phyloP scores from a whole-genome alignment of 371 early-diverging fungal genomes.

The Mucor velutinosus region DNA sequence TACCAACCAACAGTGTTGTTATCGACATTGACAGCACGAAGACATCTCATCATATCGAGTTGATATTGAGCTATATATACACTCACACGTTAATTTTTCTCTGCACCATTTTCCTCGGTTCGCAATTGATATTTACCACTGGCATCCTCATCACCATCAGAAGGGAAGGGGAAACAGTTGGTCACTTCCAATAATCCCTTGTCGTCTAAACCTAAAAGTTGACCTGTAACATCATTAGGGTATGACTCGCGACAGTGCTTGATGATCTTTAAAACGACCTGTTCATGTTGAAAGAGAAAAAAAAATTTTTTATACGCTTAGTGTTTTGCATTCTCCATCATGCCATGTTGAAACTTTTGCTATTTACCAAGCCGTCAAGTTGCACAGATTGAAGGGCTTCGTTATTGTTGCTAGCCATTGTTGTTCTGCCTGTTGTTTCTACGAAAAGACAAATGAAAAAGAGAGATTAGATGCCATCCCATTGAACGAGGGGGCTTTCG shows the following conservation, averaged over 20 bases:
- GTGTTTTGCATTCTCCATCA: neutral
- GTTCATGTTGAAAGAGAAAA: neutral
- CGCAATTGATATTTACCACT: constrained; percentile 34
- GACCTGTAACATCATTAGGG: constrained; percentile 87
- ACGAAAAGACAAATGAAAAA: neutral
- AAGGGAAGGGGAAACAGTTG: constrained; percentile 87
- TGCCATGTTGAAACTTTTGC: neutral
- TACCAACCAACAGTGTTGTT: constrained; percentile 98
- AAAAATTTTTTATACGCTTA: neutral
- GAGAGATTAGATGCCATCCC: neutral
- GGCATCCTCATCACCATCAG: constrained; percentile 51
- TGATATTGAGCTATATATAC: constrained; percentile 78
- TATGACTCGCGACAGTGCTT: constrained; percentile 91
- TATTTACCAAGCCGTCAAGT: constrained; percentile 35
- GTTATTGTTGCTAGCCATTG: constrained; percentile 19
- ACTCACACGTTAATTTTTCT: neutral
- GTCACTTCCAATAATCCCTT: constrained; percentile 88
- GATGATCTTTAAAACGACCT: constrained; percentile 92
- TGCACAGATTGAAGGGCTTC: constrained; percentile 31
- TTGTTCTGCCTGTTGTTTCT: neutral
- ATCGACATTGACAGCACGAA: constrained; percentile 93
- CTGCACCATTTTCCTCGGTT: neutral
- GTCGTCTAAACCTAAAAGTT: constrained; percentile 85
- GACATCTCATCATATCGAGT: constrained; percentile 89
- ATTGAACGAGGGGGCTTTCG: neutral